These are phyloP conservation scores for Stentor coeruleus DNA, from an alignment of 73 alveolate species.

Conservation along the genomic window DNA sequence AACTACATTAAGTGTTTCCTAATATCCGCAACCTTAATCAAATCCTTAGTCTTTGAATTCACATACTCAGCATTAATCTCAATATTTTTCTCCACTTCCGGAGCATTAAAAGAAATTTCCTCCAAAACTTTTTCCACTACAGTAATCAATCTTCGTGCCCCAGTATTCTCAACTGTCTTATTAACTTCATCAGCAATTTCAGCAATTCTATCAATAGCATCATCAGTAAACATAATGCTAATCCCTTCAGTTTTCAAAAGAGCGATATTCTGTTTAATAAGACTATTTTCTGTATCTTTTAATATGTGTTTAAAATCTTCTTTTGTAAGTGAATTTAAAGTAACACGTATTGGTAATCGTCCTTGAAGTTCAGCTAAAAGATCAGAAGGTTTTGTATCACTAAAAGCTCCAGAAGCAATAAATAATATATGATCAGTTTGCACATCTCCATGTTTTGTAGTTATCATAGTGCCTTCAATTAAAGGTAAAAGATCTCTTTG, in stretches of 20 bases:
- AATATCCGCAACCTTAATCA: conserved; percentile 47
- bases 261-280: conserved; percentile 45
- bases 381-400: conserved; percentile 59
- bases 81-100: conserved; percentile 36
- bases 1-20: conserved; percentile 43
- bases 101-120: conserved; percentile 58
- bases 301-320: conserved; percentile 54
- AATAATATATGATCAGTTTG: conserved; percentile 59
- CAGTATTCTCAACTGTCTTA: conserved; percentile 51
- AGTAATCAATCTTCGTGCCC: conserved; percentile 73
- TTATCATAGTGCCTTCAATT: conserved; percentile 63
- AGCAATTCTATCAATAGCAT: conserved; percentile 64
- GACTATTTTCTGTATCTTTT: conserved; percentile 50
- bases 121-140: conserved; percentile 58
- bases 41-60: conserved; percentile 32
- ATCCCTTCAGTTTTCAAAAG: conserved; percentile 57
- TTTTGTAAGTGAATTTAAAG: conserved; percentile 42
- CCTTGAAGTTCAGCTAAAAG: conserved; percentile 72
- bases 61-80: conserved; percentile 48
- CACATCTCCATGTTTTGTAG: conserved; percentile 49
- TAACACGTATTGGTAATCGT: conserved; percentile 63
- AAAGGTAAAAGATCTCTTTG: conserved; percentile 70
- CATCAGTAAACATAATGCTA: conserved; percentile 42
- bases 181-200: conserved; percentile 36
- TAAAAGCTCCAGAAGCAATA: conserved; percentile 71